A percentile compares a stretch with the other conserved stretches of the same genome.
Conservation (phyloP, 441 rosid genomes). For the Syzygium syzygioides region DNA sequence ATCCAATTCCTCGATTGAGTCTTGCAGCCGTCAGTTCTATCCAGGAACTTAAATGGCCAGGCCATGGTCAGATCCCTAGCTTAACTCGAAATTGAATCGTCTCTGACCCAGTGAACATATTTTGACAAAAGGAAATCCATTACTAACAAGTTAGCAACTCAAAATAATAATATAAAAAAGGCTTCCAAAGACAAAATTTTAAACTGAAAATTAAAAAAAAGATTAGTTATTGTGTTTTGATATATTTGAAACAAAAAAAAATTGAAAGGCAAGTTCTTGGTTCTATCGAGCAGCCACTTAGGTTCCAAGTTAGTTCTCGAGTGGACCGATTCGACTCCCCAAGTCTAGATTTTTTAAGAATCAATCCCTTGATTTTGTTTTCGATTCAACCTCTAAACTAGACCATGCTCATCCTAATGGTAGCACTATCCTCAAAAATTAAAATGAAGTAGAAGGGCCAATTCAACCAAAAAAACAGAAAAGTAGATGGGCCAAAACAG, state of each 20-base stretch:
- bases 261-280: neutral
- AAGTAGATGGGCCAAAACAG: neutral
- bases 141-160: neutral
- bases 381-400: no score
- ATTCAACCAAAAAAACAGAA: no score
- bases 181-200: neutral
- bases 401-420: neutral
- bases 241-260: neutral
- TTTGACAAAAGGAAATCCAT: neutral
- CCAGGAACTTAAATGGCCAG: neutral
- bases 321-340: fast-evolving
- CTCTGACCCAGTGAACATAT: neutral
- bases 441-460: no score
- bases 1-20: no score
- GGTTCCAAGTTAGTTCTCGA: no score
- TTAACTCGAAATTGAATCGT: neutral
- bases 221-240: neutral
- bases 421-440: no score
- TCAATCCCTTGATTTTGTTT: neutral
- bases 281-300: fast-evolving
- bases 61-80: neutral
- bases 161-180: neutral
- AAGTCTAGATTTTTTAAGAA: neutral
- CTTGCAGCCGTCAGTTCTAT: no score
- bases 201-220: neutral